Evolutionary conservation across 2,329 filamentous ascomycete species (phyloP).

Genomic region (Knufia petricola): DNA sequence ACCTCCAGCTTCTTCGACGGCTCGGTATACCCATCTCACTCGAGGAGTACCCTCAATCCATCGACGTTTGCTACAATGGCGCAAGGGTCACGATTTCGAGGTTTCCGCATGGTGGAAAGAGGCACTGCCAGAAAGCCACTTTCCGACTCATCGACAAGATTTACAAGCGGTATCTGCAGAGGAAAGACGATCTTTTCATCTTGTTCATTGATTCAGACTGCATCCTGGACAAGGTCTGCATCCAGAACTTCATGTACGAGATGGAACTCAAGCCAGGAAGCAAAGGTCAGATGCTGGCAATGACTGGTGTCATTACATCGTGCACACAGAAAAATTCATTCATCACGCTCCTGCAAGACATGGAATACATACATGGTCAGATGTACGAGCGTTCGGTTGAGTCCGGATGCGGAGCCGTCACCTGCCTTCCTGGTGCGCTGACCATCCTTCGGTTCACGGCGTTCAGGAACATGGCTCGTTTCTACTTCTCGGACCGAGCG

Average conservation of each 20-base stretch:
- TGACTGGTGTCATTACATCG: slow-evolving; percentile 95
- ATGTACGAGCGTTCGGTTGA: slow-evolving; percentile 93
- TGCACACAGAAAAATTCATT: slow-evolving; percentile 81
- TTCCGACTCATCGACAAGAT: slow-evolving; percentile 91
- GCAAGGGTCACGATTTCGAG: slow-evolving; percentile 83
- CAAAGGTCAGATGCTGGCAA: slow-evolving; percentile 84
- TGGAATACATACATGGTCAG: slow-evolving; percentile 97
- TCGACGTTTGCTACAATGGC: slow-evolving; percentile 75
- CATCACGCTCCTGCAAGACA: slow-evolving; percentile 88
- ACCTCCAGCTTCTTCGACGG: slow-evolving; percentile 73
- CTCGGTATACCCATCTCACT: slow-evolving; percentile 71
- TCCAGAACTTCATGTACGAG: slow-evolving; percentile 97
- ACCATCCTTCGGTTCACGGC: slow-evolving; percentile 94
- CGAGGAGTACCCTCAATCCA: slow-evolving; percentile 74
- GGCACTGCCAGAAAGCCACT: slow-evolving; percentile 85
- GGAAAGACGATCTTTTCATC: slow-evolving; percentile 86
- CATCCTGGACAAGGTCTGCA: slow-evolving; percentile 78
- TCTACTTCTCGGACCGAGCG: slow-evolving; percentile 95
- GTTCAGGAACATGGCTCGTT: slow-evolving; percentile 92
- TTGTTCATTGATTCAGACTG: slow-evolving; percentile 97
- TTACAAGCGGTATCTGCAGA: slow-evolving; percentile 74
- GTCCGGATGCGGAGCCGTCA: slow-evolving; percentile 86
- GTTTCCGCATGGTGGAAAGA: slow-evolving; percentile 87
- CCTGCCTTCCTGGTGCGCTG: slow-evolving; percentile 86
- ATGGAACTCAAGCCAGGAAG: slow-evolving; percentile 96